Base-by-base conservation (phyloP, 768 basidiomycete genomes). In the Pluteus cervinus region DNA sequence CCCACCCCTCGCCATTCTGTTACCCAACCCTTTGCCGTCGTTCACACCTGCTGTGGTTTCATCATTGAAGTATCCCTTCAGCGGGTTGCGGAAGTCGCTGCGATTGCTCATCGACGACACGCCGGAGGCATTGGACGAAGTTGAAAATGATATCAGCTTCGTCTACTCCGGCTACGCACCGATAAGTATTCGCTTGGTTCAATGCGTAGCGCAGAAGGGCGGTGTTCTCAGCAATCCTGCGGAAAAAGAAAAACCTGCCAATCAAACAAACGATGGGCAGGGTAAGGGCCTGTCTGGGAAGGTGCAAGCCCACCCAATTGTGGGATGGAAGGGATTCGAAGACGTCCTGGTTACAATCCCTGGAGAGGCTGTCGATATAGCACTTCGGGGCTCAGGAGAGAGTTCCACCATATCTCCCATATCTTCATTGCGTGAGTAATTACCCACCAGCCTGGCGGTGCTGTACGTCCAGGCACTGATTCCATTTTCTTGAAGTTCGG, bases 161-260 rank as follows among this genome's bases (percentile, higher is more conserved):
- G 87, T 90, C 24, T 99, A 96, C 63, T 96, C 92, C 1, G 96
- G 94, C 14, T 98, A 91, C 57, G 94, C 96, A 1, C 96, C 96
- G 10, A 78, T 98, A 47, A 88, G 84, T 55, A 61, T 97, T 17
- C 78, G 96, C 23, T 73, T 98, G 6, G 83, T 98, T 2, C 96
- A 98, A 62, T 92, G 92, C 55, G 69, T 89, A 30, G 86, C 87
- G 10, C 90, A 93, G 63, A 96, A 90, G 61, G 86, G 84, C 24
- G 84, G 85, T 4, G 84, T 97, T 31, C 65, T 94, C 26, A 87
- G 83, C 54, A 87, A 87, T 50, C 83, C 86, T 34, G 74, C 72
- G 16, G 72, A 76, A 50, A 81, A 70, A 55, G 76, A 76, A 41
- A 71, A 68, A 54, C n/a, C n/a, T n/a, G 36, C 52, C 33, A 48